A percentile compares a stretch with the other conserved stretches of the same genome.
These are phyloP conservation scores for Thelonectria discophora DNA, from an alignment of 2,329 filamentous ascomycete species.

Conservation along the genomic window DNA sequence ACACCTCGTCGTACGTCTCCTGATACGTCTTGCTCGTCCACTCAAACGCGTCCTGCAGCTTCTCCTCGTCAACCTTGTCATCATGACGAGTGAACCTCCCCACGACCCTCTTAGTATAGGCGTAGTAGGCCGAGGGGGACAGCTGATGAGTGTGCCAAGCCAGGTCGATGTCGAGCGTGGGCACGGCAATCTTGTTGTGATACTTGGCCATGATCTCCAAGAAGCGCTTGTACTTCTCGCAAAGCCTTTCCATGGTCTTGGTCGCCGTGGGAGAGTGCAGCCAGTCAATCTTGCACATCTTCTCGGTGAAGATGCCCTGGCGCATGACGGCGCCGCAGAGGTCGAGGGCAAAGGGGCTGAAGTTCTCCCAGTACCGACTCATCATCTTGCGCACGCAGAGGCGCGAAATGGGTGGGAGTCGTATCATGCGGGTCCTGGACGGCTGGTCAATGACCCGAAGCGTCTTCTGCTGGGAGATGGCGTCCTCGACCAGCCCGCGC, in stretches of 20 bases:
- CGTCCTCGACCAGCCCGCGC: slow-evolving; percentile 58
- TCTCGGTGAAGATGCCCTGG: slow-evolving; percentile 72
- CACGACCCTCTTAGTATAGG: slow-evolving; percentile 59
- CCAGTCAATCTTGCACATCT: slow-evolving; percentile 83
- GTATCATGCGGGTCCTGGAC: slow-evolving; percentile 10
- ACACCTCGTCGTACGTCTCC: slow-evolving; percentile 69
- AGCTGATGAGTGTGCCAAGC: slow-evolving; percentile 87
- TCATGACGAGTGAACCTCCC: slow-evolving; percentile 79
- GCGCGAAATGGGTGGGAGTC: slow-evolving; percentile 40
- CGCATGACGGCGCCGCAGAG: slow-evolving; percentile 71
- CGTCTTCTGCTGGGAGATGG: slow-evolving; percentile 48
- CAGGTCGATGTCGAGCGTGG: slow-evolving; percentile 78
- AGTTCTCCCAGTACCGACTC: slow-evolving; percentile 75
- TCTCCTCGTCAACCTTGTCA: slow-evolving; percentile 79
- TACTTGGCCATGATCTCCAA: slow-evolving; percentile 64
- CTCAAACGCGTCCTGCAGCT: slow-evolving; percentile 71
- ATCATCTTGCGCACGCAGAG: slow-evolving; percentile 72
- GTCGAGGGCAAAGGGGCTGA: slow-evolving; percentile 70
- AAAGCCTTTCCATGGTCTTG: slow-evolving; percentile 70
- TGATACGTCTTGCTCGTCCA: slow-evolving; percentile 78
- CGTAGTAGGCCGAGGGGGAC: slow-evolving; percentile 68
- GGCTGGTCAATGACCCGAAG: slow-evolving; percentile 30
- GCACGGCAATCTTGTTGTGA: slow-evolving; percentile 63
- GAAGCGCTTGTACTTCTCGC: slow-evolving; percentile 73
- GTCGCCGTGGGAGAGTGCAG: slow-evolving; percentile 73